These are phyloP conservation scores for Paracamarosporium sp. DNA, from an alignment of 2,329 filamentous ascomycete genomes.

Conservation along the genomic window DNA sequence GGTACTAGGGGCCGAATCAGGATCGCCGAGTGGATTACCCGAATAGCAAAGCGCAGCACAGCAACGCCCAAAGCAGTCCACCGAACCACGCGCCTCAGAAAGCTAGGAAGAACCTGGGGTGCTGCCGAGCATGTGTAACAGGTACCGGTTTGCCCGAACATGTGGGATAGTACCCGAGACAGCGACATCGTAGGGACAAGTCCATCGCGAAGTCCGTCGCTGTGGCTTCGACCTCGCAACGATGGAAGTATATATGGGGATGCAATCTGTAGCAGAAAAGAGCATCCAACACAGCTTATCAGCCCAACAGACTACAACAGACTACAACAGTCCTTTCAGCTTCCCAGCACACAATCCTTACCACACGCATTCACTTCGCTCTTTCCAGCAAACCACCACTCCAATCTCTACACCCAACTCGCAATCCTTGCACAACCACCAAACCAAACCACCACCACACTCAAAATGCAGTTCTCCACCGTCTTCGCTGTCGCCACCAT, in stretches of 20 bases:
- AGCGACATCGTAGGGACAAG: conserved; percentile 5
- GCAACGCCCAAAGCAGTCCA: conserved; percentile 2
- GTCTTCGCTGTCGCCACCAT: conserved; percentile 1
- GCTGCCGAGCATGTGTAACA: conserved; percentile 2
- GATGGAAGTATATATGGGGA: background rate
- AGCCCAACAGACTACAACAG: conserved; percentile 1
- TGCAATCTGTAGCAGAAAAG: background rate
- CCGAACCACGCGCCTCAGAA: background rate
- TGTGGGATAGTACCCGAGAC: conserved; percentile 4
- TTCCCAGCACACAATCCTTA: conserved; percentile 2
- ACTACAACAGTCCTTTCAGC: conserved; percentile 5
- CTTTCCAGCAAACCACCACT: conserved; percentile 1
- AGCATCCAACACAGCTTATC: conserved; percentile 6
- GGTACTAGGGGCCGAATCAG: background rate
- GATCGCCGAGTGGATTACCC: conserved; percentile 6
- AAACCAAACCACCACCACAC: background rate
- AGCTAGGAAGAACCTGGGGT: background rate
- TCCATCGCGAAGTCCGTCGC: conserved; percentile 2
- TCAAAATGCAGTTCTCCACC: conserved; percentile 12
- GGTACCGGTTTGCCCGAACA: background rate
- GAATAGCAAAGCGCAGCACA: background rate
- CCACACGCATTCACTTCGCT: background rate
- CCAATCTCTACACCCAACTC: background rate
- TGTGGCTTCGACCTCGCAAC: background rate
- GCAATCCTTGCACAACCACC: background rate